Evolutionary conservation across 306 rosid species (phyloP).

Genomic region (Castanea sativa): DNA sequence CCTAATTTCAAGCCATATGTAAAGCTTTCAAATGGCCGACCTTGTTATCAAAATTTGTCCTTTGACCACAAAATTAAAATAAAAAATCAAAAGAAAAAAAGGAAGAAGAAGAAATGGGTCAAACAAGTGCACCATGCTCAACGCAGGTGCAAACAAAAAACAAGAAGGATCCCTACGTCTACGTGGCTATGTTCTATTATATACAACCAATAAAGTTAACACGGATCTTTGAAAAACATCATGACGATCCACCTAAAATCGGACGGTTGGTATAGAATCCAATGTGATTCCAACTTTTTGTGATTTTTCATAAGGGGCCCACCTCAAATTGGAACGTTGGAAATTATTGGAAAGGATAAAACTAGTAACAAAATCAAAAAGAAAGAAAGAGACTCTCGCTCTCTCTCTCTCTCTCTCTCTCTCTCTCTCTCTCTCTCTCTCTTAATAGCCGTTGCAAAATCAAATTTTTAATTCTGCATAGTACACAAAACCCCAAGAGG

Average conservation of each 20-base stretch:
- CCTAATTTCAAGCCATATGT: not conserved
- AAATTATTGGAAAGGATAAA: not conserved
- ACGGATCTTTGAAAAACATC: not conserved
- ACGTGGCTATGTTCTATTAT: too few species aligned
- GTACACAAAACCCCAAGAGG: conserved; percentile 12
- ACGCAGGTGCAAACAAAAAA: too few species aligned
- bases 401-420: conserved; percentile 17
- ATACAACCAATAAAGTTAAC: not conserved
- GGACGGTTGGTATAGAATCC: conserved; percentile 10
- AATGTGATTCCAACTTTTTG: not conserved
- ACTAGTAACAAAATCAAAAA: not conserved
- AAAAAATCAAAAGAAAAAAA: too few species aligned
- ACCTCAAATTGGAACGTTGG: conserved; percentile 45
- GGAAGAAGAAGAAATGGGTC: too few species aligned
- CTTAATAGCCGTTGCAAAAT: conserved; percentile 64
- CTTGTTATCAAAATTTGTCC: not conserved
- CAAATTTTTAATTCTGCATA: conserved; percentile 11
- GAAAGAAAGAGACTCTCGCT: not conserved
- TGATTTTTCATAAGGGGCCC: conserved; percentile 19
- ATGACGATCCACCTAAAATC: conserved; percentile 3
- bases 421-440: conserved; percentile 5
- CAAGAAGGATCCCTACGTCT: not conserved
- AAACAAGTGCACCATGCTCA: too few species aligned
- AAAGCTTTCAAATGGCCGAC: not conserved
- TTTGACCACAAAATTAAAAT: too few species aligned